These are phyloP conservation scores for Trichoderma breve DNA, from an alignment of 2,329 filamentous ascomycete genomes.

Conservation along the genomic window DNA sequence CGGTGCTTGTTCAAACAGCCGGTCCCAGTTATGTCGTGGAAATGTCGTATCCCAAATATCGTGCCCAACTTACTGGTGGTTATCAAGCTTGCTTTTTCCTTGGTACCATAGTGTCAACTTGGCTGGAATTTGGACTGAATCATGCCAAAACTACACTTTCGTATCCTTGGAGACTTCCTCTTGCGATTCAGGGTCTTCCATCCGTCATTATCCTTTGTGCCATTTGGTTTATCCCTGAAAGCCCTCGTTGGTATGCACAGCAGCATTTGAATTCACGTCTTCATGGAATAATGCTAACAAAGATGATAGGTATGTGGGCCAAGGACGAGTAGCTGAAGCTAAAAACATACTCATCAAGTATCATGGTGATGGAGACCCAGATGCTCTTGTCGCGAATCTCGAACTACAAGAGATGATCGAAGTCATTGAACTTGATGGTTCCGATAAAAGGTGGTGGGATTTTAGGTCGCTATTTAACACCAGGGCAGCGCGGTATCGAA, in stretches of 20 bases:
- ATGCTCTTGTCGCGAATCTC: not conserved
- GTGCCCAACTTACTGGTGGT: not conserved
- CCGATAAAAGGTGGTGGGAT: constrained; percentile 1
- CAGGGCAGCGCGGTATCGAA: constrained; percentile 1
- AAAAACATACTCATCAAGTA: not conserved
- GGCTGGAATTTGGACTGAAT: not conserved
- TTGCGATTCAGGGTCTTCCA: not conserved
- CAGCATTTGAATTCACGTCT: not conserved
- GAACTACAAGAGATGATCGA: constrained; percentile 2
- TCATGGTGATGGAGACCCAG: not conserved
- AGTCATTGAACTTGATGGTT: not conserved
- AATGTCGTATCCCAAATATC: constrained; percentile 6
- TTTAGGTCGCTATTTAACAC: not conserved
- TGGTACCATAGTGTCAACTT: constrained; percentile 1
- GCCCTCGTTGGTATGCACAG: not conserved
- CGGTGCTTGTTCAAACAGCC: not conserved
- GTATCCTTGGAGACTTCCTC: not conserved
- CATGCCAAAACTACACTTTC: constrained; percentile 1
- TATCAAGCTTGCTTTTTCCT: constrained; percentile 2
- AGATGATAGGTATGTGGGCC: not conserved
- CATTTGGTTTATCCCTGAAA: not conserved
- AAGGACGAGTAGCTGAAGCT: not conserved
- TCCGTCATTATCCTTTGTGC: not conserved
- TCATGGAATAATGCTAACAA: not conserved
- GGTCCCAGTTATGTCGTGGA: constrained; percentile 1